Evolutionary conservation across 805 yeast genomes (phyloP).

Genomic region (Wickerhamiella nectarea): DNA sequence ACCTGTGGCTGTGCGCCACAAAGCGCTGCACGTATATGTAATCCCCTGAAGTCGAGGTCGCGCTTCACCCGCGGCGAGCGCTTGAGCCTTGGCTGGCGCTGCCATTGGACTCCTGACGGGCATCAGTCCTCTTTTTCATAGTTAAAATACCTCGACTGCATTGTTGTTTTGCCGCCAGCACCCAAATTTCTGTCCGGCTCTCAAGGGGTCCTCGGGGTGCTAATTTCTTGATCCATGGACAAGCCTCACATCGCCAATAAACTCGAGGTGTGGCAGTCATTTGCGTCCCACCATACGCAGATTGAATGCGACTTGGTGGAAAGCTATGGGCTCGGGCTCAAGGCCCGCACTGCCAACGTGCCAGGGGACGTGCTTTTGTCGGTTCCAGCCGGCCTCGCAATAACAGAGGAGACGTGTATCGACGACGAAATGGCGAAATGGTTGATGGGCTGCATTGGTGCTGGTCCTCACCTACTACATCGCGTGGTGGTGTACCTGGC

Average conservation of each 20-base stretch:
- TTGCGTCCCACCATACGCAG: conserved; percentile 1
- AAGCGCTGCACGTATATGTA: too few relatives aligned
- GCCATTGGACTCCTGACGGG: too few relatives aligned
- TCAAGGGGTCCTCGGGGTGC: too few relatives aligned
- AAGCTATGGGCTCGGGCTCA: conserved; percentile 10
- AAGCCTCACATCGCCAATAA: not conserved
- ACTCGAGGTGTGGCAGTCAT: conserved; percentile 1
- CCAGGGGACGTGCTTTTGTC: conserved; percentile 1
- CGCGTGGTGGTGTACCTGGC: conserved; percentile 16
- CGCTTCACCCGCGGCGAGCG: too few relatives aligned
- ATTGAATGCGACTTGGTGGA: conserved; percentile 3
- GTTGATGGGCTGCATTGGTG: conserved; percentile 8
- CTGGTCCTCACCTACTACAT: conserved; percentile 13
- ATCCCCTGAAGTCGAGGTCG: too few relatives aligned
- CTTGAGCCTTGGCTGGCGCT: too few relatives aligned
- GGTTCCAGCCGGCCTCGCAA: conserved; percentile 13
- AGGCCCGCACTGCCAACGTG: not conserved
- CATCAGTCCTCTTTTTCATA: too few relatives aligned
- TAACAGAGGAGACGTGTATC: conserved; percentile 12
- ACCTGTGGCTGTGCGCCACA: not conserved
- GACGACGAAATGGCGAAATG: conserved; percentile 12
- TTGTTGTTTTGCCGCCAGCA: too few relatives aligned
- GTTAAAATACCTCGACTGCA: too few relatives aligned
- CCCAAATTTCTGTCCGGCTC: too few relatives aligned
- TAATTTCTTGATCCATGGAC: not conserved